Evolutionary conservation across 331 rosid genomes (phyloP).

Genomic region (Rhamnella rubrinervis): DNA sequence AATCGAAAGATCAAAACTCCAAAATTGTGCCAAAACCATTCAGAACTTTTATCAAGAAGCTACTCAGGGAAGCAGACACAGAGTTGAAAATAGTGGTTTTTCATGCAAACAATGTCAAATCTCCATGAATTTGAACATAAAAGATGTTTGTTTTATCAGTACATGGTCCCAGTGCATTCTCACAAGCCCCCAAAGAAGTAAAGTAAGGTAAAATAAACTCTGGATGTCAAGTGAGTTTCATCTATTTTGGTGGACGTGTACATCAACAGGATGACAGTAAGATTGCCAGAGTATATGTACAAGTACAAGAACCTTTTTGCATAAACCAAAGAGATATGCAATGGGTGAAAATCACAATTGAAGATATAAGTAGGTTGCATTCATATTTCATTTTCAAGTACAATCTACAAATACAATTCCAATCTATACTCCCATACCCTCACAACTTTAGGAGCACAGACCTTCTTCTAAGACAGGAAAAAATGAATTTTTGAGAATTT

Average conservation of each 20-base stretch:
- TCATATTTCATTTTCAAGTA: not conserved
- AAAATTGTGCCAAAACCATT: not conserved
- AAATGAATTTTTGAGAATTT: not conserved
- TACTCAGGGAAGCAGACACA: not conserved
- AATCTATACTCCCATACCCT: conserved; percentile 2
- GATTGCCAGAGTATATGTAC: not conserved
- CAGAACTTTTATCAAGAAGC: not conserved
- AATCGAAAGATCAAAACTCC: not conserved
- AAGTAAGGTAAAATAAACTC: too few species aligned
- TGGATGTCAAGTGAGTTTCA: not conserved
- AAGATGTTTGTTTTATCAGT: not conserved
- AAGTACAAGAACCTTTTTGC: not conserved
- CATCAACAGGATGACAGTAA: not conserved
- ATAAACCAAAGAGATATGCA: not conserved
- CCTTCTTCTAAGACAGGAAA: not conserved
- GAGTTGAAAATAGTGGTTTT: not conserved
- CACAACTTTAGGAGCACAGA: conserved; percentile 13
- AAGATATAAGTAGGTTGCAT: conserved; percentile 7
- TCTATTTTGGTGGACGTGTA: not conserved
- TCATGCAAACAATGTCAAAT: not conserved
- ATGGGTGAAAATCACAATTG: not conserved
- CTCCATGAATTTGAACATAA: not conserved
- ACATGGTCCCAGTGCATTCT: not conserved
- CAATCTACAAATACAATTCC: not conserved
- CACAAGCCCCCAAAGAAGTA: too few species aligned